Conservation (phyloP, 1,139 yeast species). For the Hemisphaericaspora xylanilytica region DNA sequence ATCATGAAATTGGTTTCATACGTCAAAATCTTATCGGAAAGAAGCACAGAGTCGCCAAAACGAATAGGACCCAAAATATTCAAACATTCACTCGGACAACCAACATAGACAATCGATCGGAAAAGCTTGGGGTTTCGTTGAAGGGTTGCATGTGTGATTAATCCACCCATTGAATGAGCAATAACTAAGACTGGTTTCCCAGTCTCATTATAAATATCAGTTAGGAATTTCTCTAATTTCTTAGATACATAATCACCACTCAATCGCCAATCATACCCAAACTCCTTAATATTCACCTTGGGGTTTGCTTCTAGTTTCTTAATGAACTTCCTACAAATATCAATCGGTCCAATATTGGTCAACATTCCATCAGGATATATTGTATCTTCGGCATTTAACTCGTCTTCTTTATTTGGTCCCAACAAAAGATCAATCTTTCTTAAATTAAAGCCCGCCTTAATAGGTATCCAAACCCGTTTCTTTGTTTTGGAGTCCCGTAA, state of each 20-base stretch:
- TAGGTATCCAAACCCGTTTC: conserved; percentile 80
- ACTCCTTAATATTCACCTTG: conserved; percentile 63
- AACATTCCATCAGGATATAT: conserved; percentile 76
- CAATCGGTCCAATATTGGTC: conserved; percentile 85
- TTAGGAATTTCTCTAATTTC: conserved; percentile 49
- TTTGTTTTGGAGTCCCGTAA: conserved; percentile 63
- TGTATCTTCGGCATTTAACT: conserved; percentile 44
- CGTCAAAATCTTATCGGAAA: conserved; percentile 72
- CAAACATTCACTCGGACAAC: conserved; percentile 81
- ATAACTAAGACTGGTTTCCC: conserved; percentile 64
- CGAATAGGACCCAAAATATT: conserved; percentile 84
- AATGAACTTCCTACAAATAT: conserved; percentile 63
- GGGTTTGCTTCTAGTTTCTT: conserved; percentile 56
- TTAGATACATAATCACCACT: conserved; percentile 53
- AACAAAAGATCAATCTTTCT: conserved; percentile 65
- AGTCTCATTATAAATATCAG: conserved; percentile 35
- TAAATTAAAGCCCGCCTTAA: conserved; percentile 79
- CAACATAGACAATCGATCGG: conserved; percentile 75
- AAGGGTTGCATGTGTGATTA: conserved; percentile 77
- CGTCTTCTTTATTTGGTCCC: conserved; percentile 72
- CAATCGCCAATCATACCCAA: conserved; percentile 91
- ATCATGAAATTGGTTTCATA: conserved; percentile 83
- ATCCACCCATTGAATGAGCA: conserved; percentile 94
- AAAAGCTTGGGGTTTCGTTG: conserved; percentile 65
- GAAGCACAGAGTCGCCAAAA: conserved; percentile 74